Conservation (phyloP, 768 basidiomycete species). For the Phanerochaete carnosa region DNA sequence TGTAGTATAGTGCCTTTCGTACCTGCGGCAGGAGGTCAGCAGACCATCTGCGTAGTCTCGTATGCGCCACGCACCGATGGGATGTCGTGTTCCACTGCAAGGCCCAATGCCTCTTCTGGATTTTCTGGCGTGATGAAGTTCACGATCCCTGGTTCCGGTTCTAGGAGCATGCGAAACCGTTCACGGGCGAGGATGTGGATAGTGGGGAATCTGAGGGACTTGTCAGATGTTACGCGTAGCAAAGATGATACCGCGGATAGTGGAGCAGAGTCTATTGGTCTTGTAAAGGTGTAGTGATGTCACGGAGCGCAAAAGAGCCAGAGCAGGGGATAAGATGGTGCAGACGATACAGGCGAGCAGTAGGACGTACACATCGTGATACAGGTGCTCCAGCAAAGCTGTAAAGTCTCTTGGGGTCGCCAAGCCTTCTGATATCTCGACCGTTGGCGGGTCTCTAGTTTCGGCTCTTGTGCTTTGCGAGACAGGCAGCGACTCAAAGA, state of each 20-base stretch:
- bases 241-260: slow-evolving; percentile 49
- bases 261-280: slow-evolving; percentile 43
- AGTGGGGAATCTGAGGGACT: slow-evolving; percentile 53
- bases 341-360: slow-evolving; percentile 1
- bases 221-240: slow-evolving; percentile 53
- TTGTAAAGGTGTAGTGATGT: slow-evolving; percentile 20
- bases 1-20: slow-evolving; percentile 63
- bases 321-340: neutral
- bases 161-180: slow-evolving; percentile 43
- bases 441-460: slow-evolving; percentile 10
- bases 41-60: slow-evolving; percentile 1
- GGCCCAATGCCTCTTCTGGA: slow-evolving; percentile 48
- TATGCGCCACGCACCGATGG: slow-evolving; percentile 38
- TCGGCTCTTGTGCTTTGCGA: neutral
- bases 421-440: slow-evolving; percentile 35
- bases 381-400: slow-evolving; percentile 57
- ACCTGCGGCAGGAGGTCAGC: slow-evolving; percentile 28
- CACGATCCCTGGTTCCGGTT: slow-evolving; percentile 32
- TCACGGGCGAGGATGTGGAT: slow-evolving; percentile 44
- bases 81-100: slow-evolving; percentile 48
- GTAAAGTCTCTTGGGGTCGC: slow-evolving; percentile 45
- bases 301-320: neutral
- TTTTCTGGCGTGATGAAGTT: slow-evolving; percentile 36
- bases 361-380: slow-evolving; percentile 61
- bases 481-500: slow-evolving; percentile 16